These are phyloP conservation scores for Sporothrix schenckii DNA, from an alignment of 2,329 filamentous ascomycete species.

Conservation along the genomic window DNA sequence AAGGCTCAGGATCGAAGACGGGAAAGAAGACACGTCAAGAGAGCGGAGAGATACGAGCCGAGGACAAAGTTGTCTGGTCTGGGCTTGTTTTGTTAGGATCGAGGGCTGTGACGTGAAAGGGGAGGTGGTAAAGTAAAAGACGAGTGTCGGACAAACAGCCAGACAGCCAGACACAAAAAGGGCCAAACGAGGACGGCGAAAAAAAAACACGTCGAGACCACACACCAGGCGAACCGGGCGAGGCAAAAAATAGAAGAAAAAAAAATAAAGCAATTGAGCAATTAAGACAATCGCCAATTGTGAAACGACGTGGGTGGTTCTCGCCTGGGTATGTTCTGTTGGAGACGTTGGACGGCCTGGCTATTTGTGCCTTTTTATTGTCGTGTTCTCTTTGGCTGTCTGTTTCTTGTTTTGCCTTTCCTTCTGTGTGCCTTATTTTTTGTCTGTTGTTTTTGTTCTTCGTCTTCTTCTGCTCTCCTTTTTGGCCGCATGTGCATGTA, in stretches of 20 bases:
- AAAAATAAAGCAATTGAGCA: constrained; percentile 1
- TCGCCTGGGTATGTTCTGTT: constrained; percentile 21
- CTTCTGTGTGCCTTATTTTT: not conserved
- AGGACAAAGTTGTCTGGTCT: constrained; percentile 25
- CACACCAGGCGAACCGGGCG: no score
- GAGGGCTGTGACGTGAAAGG: not conserved
- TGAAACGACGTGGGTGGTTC: constrained; percentile 12
- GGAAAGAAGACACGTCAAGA: not conserved
- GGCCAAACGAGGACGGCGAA: not conserved
- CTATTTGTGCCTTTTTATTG: constrained; percentile 17
- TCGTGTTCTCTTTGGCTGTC: not conserved
- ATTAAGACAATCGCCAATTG: constrained; percentile 22
- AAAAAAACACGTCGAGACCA: no score
- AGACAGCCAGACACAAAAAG: constrained; percentile 1
- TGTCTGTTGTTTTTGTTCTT: not conserved
- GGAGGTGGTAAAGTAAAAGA: not conserved
- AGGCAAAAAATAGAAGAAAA: not conserved
- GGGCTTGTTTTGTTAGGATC: constrained; percentile 17
- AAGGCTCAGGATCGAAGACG: constrained; percentile 2
- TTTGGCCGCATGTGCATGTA: not conserved
- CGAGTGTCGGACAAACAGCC: not conserved
- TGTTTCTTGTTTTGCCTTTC: not conserved
- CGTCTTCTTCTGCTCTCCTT: not conserved
- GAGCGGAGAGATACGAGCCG: not conserved
- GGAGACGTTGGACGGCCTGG: constrained; percentile 6